Evolutionary conservation across 163 green algal genomes (phyloP).

Genomic region (Prototheca cutis): DNA sequence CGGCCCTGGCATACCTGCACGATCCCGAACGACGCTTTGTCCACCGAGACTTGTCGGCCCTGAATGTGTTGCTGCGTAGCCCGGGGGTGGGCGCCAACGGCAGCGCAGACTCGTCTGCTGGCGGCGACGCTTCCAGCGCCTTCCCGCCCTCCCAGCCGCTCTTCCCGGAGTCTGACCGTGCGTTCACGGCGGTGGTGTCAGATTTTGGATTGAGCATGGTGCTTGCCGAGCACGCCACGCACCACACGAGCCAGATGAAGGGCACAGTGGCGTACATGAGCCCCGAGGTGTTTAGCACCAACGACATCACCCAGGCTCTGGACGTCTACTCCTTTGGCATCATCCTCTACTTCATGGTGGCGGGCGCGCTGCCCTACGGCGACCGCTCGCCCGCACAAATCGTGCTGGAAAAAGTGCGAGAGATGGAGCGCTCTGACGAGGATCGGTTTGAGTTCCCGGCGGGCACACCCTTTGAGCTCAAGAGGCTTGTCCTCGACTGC

Average conservation of each 20-base stretch:
- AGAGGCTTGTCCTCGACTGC: background rate
- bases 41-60: conserved; percentile 24
- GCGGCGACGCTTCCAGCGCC: no score
- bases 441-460: background rate
- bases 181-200: background rate
- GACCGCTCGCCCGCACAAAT: background rate
- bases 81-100: background rate
- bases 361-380: background rate
- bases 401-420: conserved; percentile 1
- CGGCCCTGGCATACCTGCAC: conserved; percentile 22
- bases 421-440: no score
- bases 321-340: conserved; percentile 21
- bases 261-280: conserved; percentile 12
- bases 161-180: no score
- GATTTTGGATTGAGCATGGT: conserved; percentile 1
- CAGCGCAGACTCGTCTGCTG: no score
- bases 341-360: conserved; percentile 2
- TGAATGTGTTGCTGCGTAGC: conserved; percentile 22
- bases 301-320: conserved; percentile 10
- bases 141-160: no score
- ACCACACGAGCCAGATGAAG: conserved; percentile 1
- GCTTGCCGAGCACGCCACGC: background rate
- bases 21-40: conserved; percentile 25
- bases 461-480: background rate
- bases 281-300: conserved; percentile 10